These are phyloP conservation scores for Begonia peltatifolia DNA, from an alignment of 306 rosid species.

Conservation along the genomic window DNA sequence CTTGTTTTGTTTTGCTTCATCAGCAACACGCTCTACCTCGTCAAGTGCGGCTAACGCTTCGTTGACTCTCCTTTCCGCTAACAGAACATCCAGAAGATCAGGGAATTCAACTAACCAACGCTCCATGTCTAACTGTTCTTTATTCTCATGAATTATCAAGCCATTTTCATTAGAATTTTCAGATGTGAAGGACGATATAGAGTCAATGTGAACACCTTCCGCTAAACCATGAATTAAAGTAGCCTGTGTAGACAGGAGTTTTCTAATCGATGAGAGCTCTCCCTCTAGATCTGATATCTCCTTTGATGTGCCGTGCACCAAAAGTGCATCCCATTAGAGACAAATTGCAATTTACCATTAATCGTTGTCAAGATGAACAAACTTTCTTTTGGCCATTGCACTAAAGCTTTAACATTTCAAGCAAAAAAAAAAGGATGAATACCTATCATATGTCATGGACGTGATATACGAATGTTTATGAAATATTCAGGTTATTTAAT, in stretches of 20 bases:
- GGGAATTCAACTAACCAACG: constrained; percentile 89
- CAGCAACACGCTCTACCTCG: constrained; percentile 72
- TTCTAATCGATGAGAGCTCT: constrained; percentile 92
- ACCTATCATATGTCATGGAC: no score
- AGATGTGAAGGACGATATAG: constrained; percentile 33
- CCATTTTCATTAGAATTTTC: constrained; percentile 31
- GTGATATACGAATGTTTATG: no score
- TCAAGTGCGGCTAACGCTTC: constrained; percentile 82
- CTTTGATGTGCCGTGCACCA: constrained; percentile 66
- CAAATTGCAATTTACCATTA: no score
- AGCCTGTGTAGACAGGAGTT: constrained; percentile 92
- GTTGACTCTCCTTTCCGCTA: constrained; percentile 90
- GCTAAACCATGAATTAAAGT: constrained; percentile 87
- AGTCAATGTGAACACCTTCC: constrained; percentile 69
- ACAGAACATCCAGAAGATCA: constrained; percentile 81
- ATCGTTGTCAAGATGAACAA: no score
- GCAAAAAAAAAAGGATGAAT: no score
- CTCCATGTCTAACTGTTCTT: constrained; percentile 56
- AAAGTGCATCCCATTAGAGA: neutral
- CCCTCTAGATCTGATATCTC: constrained; percentile 96
- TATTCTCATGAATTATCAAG: constrained; percentile 32
- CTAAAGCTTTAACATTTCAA: no score
- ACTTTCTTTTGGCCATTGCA: no score
- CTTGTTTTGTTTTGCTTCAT: constrained; percentile 58
- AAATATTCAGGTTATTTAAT: no score